A percentile compares a stretch with the other conserved stretches of the same genome.
These are phyloP conservation scores for Syncephalastrum racemosum DNA, from an alignment of 371 early-diverging fungal genomes.

Conservation along the genomic window DNA sequence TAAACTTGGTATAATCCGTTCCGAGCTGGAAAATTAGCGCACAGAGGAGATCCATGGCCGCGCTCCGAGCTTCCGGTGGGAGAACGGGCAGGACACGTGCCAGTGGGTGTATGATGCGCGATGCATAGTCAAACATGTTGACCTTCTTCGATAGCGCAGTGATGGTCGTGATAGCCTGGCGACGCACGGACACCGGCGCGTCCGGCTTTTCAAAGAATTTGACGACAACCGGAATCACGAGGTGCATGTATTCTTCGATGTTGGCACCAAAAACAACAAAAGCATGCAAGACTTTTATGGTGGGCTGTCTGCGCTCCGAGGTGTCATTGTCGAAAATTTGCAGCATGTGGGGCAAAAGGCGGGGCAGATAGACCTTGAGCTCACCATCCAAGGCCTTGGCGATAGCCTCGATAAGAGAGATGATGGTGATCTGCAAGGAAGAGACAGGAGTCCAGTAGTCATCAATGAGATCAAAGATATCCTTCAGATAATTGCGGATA, in stretches of 20 bases:
- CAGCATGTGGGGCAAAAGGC: slow-evolving; percentile 62
- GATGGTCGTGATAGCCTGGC: slow-evolving; percentile 77
- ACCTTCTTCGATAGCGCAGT: slow-evolving; percentile 78
- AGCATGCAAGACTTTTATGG: slow-evolving; percentile 80
- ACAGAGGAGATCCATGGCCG: slow-evolving; percentile 83
- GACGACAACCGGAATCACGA: slow-evolving; percentile 89
- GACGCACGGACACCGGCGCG: slow-evolving; percentile 64
- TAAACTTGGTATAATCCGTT: slow-evolving; percentile 86
- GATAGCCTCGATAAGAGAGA: slow-evolving; percentile 84
- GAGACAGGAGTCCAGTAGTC: slow-evolving; percentile 78
- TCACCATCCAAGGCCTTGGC: slow-evolving; percentile 87
- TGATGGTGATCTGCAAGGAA: slow-evolving; percentile 77
- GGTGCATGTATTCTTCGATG: slow-evolving; percentile 92
- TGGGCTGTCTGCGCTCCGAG: slow-evolving; percentile 70
- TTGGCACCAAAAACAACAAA: slow-evolving; percentile 86
- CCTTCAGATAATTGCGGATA: slow-evolving; percentile 82
- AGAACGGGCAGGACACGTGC: slow-evolving; percentile 70
- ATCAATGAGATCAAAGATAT: slow-evolving; percentile 78
- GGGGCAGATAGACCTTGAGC: slow-evolving; percentile 81
- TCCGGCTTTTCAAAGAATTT: slow-evolving; percentile 78
- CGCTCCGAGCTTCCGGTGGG: slow-evolving; percentile 63
- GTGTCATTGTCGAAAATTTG: slow-evolving; percentile 81
- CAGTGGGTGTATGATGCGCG: slow-evolving; percentile 89
- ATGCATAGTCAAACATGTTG: slow-evolving; percentile 87
- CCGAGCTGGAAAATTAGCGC: slow-evolving; percentile 85